A percentile compares a stretch with the other conserved stretches of the same genome.
phyloP scores from a whole-genome alignment of 768 basidiomycete species.

The Exidia glandulosa region DNA sequence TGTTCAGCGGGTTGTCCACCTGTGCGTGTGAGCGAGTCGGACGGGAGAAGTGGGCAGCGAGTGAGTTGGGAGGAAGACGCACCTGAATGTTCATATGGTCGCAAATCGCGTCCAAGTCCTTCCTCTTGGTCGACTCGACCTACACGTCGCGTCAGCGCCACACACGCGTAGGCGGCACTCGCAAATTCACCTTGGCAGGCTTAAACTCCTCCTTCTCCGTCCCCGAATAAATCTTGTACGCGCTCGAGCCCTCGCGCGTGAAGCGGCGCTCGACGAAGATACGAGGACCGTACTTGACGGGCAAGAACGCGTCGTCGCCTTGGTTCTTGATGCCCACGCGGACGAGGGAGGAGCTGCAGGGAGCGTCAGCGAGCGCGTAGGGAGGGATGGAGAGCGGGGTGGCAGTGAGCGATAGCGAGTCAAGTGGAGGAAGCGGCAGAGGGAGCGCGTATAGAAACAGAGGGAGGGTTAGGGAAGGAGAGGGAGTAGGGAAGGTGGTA shows the following conservation, averaged over 20 bases:
- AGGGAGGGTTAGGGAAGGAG: neutral
- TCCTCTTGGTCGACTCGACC: constrained; percentile 66
- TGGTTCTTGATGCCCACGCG: constrained; percentile 78
- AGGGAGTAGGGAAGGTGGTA: constrained; percentile 4
- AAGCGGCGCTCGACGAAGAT: constrained; percentile 80
- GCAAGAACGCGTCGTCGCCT: constrained; percentile 82
- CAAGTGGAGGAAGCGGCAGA: neutral
- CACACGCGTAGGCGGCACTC: too few species aligned
- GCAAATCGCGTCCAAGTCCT: constrained; percentile 79
- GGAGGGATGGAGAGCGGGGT: neutral
- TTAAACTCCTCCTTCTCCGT: too few species aligned
- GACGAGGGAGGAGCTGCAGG: constrained; percentile 54
- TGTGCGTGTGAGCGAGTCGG: too few species aligned
- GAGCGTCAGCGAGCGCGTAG: neutral
- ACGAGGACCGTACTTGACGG: constrained; percentile 72
- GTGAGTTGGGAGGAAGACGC: too few species aligned
- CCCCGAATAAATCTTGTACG: constrained; percentile 93
- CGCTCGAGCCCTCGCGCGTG: constrained; percentile 58
- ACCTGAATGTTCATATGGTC: constrained; percentile 95
- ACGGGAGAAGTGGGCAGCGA: neutral
- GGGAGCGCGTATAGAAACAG: neutral
- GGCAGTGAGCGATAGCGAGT: neutral
- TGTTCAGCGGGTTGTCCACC: constrained; percentile 95
- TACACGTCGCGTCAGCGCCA: too few species aligned
- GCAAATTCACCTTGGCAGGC: too few species aligned